phyloP scores from a whole-genome alignment of 306 rosid species.

The Styphnolobium japonicum region DNA sequence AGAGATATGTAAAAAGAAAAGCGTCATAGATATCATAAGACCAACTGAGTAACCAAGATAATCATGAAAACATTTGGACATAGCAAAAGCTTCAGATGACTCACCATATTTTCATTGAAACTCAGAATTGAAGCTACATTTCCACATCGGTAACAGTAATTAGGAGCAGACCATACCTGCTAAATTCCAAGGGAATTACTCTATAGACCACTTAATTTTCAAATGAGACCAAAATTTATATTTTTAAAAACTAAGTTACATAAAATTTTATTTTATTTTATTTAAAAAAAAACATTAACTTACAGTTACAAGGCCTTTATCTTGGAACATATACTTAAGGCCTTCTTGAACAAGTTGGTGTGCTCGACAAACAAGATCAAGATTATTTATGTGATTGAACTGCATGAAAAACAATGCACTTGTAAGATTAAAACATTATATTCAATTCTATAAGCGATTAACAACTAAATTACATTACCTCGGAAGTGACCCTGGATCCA shows the following conservation, averaged over 20 bases:
- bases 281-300: conserved; percentile 32
- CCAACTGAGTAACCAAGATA: conserved; percentile 3
- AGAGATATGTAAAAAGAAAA: conserved; percentile 1
- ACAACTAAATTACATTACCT: conserved; percentile 52
- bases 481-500: conserved; percentile 93
- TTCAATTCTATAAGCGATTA: conserved; percentile 6
- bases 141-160: conserved; percentile 96
- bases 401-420: conserved; percentile 34
- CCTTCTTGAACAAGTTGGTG: conserved; percentile 99
- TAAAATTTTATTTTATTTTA: too few species aligned
- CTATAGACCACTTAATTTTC: conserved; percentile 16
- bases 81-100: conserved; percentile 12
- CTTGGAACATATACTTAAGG: conserved; percentile 98
- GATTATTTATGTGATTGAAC: conserved; percentile 94
- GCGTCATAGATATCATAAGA: conserved; percentile 11
- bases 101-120: conserved; percentile 93
- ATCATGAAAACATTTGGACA: background rate
- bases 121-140: conserved; percentile 96
- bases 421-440: conserved; percentile 18
- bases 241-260: background rate
- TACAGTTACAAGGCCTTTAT: conserved; percentile 99
- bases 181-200: conserved; percentile 26
- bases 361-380: conserved; percentile 97
- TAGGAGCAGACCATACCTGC: conserved; percentile 99
- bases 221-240: background rate